phyloP scores from a whole-genome alignment of 1,139 yeast genomes.

The Saccharomycopsis hybrid region DNA sequence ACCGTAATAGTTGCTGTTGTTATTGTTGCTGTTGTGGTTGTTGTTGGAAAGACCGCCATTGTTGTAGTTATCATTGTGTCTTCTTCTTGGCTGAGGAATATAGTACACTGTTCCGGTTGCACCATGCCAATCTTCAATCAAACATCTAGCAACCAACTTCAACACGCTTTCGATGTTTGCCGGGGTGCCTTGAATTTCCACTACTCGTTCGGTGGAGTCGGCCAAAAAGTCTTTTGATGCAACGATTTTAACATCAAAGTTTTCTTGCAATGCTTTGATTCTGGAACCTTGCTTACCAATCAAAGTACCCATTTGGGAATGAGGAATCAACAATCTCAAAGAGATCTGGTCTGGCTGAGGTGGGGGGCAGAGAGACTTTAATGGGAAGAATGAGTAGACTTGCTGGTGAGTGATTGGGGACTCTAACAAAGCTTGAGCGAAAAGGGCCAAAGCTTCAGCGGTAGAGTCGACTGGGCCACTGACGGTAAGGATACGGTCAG shows the following conservation, averaged over 20 bases:
- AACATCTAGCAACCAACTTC: slow-evolving; percentile 61
- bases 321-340: slow-evolving; percentile 71
- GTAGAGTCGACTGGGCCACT: slow-evolving; percentile 73
- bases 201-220: slow-evolving; percentile 79
- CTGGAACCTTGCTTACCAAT: slow-evolving; percentile 82
- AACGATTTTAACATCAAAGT: slow-evolving; percentile 69
- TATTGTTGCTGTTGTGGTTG: slow-evolving; percentile 11
- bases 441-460: slow-evolving; percentile 64
- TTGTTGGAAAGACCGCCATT: slow-evolving; percentile 11
- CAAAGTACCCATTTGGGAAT: slow-evolving; percentile 84
- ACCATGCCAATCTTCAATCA: slow-evolving; percentile 65
- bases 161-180: slow-evolving; percentile 54
- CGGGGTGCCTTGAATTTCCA: slow-evolving; percentile 81
- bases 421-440: slow-evolving; percentile 55
- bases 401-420: slow-evolving; percentile 26
- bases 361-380: slow-evolving; percentile 49
- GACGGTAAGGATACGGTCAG: slow-evolving; percentile 78
- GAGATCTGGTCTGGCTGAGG: slow-evolving; percentile 50
- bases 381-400: slow-evolving; percentile 49
- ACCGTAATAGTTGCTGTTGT: slow-evolving; percentile 12
- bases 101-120: slow-evolving; percentile 63
- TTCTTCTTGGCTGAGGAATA: slow-evolving; percentile 36
- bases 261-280: slow-evolving; percentile 74
- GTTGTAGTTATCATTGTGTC: slow-evolving; percentile 13
- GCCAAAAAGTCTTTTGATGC: slow-evolving; percentile 84